phyloP scores from a whole-genome alignment of 257 asterid genomes.

The Salvia splendens region DNA sequence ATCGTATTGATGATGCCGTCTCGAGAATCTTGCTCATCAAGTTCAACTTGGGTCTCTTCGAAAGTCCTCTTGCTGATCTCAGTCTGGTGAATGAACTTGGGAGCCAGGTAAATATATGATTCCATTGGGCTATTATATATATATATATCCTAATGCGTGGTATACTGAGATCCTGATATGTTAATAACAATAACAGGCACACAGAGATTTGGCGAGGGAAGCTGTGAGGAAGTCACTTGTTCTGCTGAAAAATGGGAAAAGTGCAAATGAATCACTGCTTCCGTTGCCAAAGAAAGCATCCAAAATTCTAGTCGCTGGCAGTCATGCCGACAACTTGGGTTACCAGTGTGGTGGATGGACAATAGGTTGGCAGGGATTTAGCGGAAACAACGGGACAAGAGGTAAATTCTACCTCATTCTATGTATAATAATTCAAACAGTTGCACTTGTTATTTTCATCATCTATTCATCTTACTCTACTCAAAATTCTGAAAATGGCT shows the following conservation, averaged over 20 bases:
- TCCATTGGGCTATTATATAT: neutral
- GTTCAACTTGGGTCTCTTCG: constrained; percentile 87
- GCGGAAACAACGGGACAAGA: constrained; percentile 62
- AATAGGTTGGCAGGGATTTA: constrained; percentile 78
- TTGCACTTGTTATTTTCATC: neutral
- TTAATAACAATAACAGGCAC: constrained; percentile 45
- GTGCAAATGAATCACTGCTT: constrained; percentile 49
- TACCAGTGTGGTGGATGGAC: constrained; percentile 97
- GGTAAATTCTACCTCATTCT: constrained; percentile 43
- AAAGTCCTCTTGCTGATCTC: constrained; percentile 79
- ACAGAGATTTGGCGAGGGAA: constrained; percentile 84
- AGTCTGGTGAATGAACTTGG: constrained; percentile 75
- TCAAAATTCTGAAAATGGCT: too few relatives aligned
- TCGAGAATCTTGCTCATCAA: constrained; percentile 72
- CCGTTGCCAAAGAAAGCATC: constrained; percentile 74
- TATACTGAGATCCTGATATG: constrained; percentile 13
- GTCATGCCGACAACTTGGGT: constrained; percentile 89
- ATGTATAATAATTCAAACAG: neutral
- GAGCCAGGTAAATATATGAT: constrained; percentile 56
- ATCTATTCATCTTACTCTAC: too few relatives aligned
- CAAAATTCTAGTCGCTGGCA: constrained; percentile 75
- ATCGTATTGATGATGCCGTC: constrained; percentile 86
- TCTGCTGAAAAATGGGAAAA: constrained; percentile 80
- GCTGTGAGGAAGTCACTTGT: constrained; percentile 87
- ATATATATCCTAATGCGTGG: neutral